Conservation (phyloP, 306 rosid genomes). For the Hippophae gyantsensis region DNA sequence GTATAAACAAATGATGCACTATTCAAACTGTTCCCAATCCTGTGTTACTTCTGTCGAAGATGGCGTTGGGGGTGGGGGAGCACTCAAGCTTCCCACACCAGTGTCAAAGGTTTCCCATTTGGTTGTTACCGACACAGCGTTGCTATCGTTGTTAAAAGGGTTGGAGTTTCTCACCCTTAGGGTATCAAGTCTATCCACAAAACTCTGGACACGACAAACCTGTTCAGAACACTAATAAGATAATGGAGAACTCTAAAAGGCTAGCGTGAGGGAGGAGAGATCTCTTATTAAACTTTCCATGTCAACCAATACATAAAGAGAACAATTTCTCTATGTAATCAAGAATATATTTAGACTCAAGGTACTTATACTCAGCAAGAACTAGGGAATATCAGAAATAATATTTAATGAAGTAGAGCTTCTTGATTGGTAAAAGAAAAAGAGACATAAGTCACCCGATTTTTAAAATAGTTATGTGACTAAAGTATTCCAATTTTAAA, state of each 20-base stretch:
- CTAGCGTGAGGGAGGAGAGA: neutral
- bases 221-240: constrained; percentile 19
- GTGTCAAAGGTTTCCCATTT: constrained; percentile 59
- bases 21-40: constrained; percentile 44
- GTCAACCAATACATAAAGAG: too few species aligned
- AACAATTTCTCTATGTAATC: too few species aligned
- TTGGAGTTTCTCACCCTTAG: constrained; percentile 53
- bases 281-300: too few species aligned
- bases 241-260: constrained; percentile 14
- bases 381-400: too few species aligned
- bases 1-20: constrained; percentile 17
- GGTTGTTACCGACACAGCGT: constrained; percentile 48
- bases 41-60: constrained; percentile 38
- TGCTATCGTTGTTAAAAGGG: constrained; percentile 32
- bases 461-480: too few species aligned
- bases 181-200: constrained; percentile 53
- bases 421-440: too few species aligned
- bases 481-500: too few species aligned
- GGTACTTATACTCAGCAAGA: too few species aligned
- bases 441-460: too few species aligned
- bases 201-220: constrained; percentile 73
- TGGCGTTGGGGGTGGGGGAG: constrained; percentile 37
- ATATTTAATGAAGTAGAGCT: too few species aligned
- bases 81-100: constrained; percentile 55
- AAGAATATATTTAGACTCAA: too few species aligned